Evolutionary conservation across 345 rosid species (phyloP), one percentile per base, ranked within the genome.

Genomic region (Pelargonium nanum): DNA sequence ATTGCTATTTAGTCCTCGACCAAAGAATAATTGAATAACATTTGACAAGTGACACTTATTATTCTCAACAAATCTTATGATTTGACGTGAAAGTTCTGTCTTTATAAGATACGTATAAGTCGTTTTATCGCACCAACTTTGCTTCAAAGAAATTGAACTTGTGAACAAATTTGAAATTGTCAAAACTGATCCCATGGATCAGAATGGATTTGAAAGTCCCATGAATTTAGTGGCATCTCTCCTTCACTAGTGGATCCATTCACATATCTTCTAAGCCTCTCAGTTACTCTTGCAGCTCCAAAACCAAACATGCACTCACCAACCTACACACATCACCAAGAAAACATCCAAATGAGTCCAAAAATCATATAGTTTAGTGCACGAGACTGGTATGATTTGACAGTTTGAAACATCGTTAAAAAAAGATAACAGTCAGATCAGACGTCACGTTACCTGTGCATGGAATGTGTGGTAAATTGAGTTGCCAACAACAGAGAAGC

Each of bases 191-290:
- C 48, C 10, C 10, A 40, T 3, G 48, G 15, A 17, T 40, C 40
- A 30, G 15, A 17, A 5, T 30, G 48, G 48, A 40, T 40, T 6
- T 40, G 40, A 30, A 30, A 30, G 40, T 30, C 40, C 40, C 40
- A 30, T 30, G 40, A 5, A 30, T 12, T 30, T 12, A 30, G 40
- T 5, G 48, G 48, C 17, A 40, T 40, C 15, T 58, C 22, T 26
- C 55, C 61, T 22, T 24, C 53, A 19, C 55, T 19, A 5, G 19
- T 13, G 24, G 71, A 71, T 70, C 79, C 79, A 21, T 56, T 26
- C 22, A 80, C 75, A 12, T 74, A 54, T 58, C 51, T 72, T 32
- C 67, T 78, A 69, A 83, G 26, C 53, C 78, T 73, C 63, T 78
- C 79, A 20, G 56, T 51, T 48, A 77, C 66, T 40, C 68, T 73